Evolutionary conservation across 2,329 filamentous ascomycete genomes (phyloP), one percentile per base, ranked within the genome.

Genomic region (Pseudonectria buxi): DNA sequence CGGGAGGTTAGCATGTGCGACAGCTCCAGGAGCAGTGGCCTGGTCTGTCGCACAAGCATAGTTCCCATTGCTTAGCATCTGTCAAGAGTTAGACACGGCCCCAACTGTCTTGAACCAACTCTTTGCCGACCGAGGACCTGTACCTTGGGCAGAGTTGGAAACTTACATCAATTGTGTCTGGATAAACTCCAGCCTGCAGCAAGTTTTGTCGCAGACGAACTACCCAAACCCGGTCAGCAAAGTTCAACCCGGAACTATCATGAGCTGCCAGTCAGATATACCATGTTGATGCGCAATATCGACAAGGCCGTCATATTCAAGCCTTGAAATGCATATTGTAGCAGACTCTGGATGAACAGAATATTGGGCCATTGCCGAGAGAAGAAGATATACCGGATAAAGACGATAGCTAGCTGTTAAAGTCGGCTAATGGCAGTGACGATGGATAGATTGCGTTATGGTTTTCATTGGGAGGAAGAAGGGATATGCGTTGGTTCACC

Each of bases 231-330:
- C n/a, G n/a, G n/a, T n/a, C n/a, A n/a, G n/a, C n/a, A n/a, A n/a
- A n/a, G n/a, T n/a, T n/a, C n/a, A n/a, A n/a, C n/a, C n/a, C n/a
- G n/a, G n/a, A n/a, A n/a, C n/a, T n/a, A n/a, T n/a, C n/a, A n/a
- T n/a, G n/a, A n/a, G n/a, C n/a, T n/a, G n/a, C n/a, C n/a, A 12
- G 10, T 22, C 4, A 14, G 11, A 29, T 64, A 44, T 68, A 81
- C 77, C 63, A 51, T 78, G 81, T 56, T 79, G 69, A 40, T 62
- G 65, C 32, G 68, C 63, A 36, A 49, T 44, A 37, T 69, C 57
- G 46, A 78, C 66, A 41, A 87, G 65, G 32, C 57, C 58, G 32
- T 80, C 70, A 58, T 86, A 76, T 51, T 87, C 78, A 32, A 61
- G 56, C 50, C 69, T 76, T 26, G 72, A 63, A 36, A 86, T 72